phyloP scores from a whole-genome alignment of 179 eudicot species.

The Silene coronaria region DNA sequence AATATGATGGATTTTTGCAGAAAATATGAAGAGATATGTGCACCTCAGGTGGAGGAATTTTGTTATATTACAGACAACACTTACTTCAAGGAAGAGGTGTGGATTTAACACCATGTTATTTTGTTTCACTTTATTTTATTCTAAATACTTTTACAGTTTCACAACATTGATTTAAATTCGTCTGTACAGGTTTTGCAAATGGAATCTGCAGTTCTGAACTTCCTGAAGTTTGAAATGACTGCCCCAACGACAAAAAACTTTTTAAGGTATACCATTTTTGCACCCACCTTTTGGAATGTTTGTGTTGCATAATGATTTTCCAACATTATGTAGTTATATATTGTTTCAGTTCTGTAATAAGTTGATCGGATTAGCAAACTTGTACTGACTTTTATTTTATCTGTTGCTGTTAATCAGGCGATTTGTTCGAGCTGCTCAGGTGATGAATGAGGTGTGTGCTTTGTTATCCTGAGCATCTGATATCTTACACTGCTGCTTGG shows the following conservation, averaged over 20 bases:
- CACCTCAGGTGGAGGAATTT: constrained; percentile 89
- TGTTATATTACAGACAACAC: constrained; percentile 90
- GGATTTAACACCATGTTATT: neutral
- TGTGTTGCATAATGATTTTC: neutral
- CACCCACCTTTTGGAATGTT: neutral
- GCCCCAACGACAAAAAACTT: constrained; percentile 86
- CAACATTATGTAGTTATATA: neutral
- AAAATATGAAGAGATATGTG: constrained; percentile 88
- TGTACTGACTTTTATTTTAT: constrained; percentile 16
- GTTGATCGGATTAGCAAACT: neutral
- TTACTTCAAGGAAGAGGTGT: constrained; percentile 81
- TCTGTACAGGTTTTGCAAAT: constrained; percentile 63
- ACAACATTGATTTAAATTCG: neutral
- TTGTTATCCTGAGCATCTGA: neutral
- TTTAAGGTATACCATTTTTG: constrained; percentile 41
- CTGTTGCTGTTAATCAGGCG: constrained; percentile 39
- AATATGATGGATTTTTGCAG: constrained; percentile 29
- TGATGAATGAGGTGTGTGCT: constrained; percentile 51
- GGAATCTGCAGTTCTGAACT: constrained; percentile 80
- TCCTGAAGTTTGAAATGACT: constrained; percentile 89
- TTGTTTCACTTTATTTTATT: neutral
- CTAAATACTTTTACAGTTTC: no score
- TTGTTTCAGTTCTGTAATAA: neutral
- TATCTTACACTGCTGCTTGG: neutral
- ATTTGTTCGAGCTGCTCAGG: constrained; percentile 84